Percentiles rank a stretch among this genome's conserved stretches.
phyloP scores from a whole-genome alignment of 495 filamentous ascomycete genomes.

The Amniculicola lignicola region DNA sequence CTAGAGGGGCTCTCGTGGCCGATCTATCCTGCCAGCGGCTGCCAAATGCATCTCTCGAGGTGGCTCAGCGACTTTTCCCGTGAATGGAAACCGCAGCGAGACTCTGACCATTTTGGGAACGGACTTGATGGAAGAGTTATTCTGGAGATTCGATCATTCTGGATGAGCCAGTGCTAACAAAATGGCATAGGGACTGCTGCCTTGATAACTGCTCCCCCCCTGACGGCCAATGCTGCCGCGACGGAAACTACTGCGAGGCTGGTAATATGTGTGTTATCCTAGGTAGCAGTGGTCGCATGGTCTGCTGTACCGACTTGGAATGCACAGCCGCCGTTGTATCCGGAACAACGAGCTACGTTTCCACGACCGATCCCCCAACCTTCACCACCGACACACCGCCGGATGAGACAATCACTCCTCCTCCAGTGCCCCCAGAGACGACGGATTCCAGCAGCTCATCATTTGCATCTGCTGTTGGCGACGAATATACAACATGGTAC shows the following conservation, averaged over 20 bases:
- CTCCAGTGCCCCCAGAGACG: background rate
- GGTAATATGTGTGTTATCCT: slow-evolving; percentile 33
- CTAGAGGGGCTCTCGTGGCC: no score
- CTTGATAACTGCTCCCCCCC: slow-evolving; percentile 29
- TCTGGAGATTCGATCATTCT: no score
- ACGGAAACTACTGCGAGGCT: slow-evolving; percentile 32
- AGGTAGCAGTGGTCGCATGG: slow-evolving; percentile 4
- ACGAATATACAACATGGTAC: slow-evolving; percentile 11
- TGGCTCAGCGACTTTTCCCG: no score
- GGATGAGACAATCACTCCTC: background rate
- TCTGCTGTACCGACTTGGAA: slow-evolving; percentile 23
- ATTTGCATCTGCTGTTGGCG: background rate
- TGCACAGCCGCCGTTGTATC: slow-evolving; percentile 24
- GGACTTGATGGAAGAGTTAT: no score
- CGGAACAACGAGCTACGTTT: slow-evolving; percentile 14
- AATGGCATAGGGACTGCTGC: no score
- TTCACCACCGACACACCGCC: background rate
- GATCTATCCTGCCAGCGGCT: no score
- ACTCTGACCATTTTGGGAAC: no score
- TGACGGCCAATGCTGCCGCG: slow-evolving; percentile 35
- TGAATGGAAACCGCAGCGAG: no score
- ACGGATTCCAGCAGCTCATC: no score
- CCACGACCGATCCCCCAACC: background rate
- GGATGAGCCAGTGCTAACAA: no score
- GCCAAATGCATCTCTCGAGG: no score